A percentile compares a stretch with the other conserved stretches of the same genome.
Conservation (phyloP, 805 yeast genomes). For the Huiozyma sinensis region DNA sequence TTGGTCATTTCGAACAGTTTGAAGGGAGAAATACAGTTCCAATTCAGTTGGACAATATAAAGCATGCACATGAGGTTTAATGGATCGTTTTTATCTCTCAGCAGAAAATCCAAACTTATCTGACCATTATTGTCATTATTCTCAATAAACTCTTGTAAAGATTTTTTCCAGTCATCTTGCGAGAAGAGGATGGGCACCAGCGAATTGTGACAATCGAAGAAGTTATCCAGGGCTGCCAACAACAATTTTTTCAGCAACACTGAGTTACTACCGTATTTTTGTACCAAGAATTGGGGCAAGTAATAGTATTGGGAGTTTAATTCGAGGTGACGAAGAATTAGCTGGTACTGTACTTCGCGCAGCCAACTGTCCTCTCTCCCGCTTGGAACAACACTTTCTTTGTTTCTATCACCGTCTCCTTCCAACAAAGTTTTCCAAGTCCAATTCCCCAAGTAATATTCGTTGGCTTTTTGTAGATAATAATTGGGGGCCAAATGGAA, state of each 20-base stretch:
- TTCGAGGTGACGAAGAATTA: constrained; percentile 8
- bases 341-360: background rate
- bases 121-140: background rate
- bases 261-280: constrained; percentile 9
- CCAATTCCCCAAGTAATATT: constrained; percentile 15
- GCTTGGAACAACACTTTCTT: too few relatives aligned
- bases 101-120: background rate
- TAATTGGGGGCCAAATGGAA: constrained; percentile 23
- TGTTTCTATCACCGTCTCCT: background rate
- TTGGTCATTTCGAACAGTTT: constrained; percentile 20
- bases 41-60: constrained; percentile 22
- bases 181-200: constrained; percentile 20
- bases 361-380: background rate
- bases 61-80: constrained; percentile 11
- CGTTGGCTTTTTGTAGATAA: constrained; percentile 9
- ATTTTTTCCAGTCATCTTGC: constrained; percentile 8
- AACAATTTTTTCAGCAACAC: constrained; percentile 5
- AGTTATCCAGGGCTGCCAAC: constrained; percentile 6
- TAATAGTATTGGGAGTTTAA: constrained; percentile 10
- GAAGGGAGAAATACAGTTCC: constrained; percentile 21
- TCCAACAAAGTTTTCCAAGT: constrained; percentile 15
- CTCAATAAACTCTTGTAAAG: constrained; percentile 2
- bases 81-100: constrained; percentile 7
- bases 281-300: constrained; percentile 15
- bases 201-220: constrained; percentile 13